These are phyloP conservation scores for Fistulinella prunicolor DNA, from an alignment of 768 basidiomycete genomes.

Conservation along the genomic window DNA sequence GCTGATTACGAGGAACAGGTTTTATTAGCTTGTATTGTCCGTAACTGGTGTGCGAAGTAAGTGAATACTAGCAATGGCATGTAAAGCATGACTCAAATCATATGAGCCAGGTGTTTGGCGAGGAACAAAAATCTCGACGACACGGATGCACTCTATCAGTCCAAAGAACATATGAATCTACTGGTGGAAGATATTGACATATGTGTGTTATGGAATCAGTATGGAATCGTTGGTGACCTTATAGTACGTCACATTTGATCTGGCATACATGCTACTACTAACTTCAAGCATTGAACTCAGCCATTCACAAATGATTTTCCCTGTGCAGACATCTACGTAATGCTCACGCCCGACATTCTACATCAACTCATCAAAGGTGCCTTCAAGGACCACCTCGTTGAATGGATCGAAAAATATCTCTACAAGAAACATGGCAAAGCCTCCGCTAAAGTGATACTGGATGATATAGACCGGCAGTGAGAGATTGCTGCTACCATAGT, in stretches of 20 bases:
- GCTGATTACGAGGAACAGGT: conserved; percentile 1
- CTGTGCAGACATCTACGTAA: not conserved
- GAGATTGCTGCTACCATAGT: too few species aligned
- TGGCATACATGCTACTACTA: not conserved
- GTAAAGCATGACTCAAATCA: too few species aligned
- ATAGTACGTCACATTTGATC: not conserved
- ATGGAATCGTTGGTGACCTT: not conserved
- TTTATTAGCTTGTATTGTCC: not conserved
- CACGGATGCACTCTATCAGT: not conserved
- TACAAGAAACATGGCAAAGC: not conserved
- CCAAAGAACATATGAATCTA: not conserved
- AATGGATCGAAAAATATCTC: not conserved
- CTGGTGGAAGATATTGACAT: not conserved
- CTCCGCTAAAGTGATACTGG: not conserved
- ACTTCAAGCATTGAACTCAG: not conserved
- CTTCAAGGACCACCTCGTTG: not conserved
- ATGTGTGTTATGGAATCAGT: not conserved
- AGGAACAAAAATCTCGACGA: not conserved
- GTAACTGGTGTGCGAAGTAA: not conserved
- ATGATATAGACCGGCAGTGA: not conserved
- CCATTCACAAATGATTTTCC: conserved; percentile 4
- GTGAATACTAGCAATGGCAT: not conserved
- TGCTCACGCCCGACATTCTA: not conserved
- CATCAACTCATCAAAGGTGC: not conserved
- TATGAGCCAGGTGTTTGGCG: not conserved